Base-by-base conservation (phyloP, 1,284 basidiomycete genomes). In the Porodaedalea pini region DNA sequence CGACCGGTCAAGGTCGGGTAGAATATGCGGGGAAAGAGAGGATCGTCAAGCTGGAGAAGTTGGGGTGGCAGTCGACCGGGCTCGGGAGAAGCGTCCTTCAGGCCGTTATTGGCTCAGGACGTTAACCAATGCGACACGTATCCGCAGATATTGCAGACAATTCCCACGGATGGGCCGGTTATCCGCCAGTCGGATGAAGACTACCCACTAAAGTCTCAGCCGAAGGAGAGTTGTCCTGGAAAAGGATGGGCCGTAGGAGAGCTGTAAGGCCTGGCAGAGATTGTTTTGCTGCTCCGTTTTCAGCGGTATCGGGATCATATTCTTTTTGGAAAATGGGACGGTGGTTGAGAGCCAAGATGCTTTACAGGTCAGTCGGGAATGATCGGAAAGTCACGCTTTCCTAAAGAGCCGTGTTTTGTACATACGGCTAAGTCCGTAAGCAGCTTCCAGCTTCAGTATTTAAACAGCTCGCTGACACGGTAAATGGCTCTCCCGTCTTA, bases 371-470 rank as follows among this genome's bases (percentile, higher is more conserved):
- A 7, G 17, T 54, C 52, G 52, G 52, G 19, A 19, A 7, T 25
- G 41, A 54, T 54, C 52, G 52, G 52, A 45, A 45, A 36, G 52
- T 47, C 48, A 50, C 36, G 48, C 29, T 39, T 13, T 49, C 17
- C 34, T 17, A 4, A 8, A 25, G n/a, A 21, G 32, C 13, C 19
- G 32, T 10, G 4, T 49, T 19, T 41, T 15, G 19, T 21, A 15
- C 15, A 41, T 41, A 21, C 11, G 48, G 8, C 36, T 36, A 50
- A 36, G 48, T 19, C 48, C 32, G 34, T 50, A 50, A 50, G 48
- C 40, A 29, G 50, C 19, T 39, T 29, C 43, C 41, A 19, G 45
- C 17, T 49, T 39, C n/a, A 48, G 34, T 57, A 57, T 52, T 52
- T 52, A 56, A 50, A n/a, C 47, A 52, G 40, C 37, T 19, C 15